phyloP scores from a whole-genome alignment of 768 basidiomycete genomes.

The Russula griseocarnosa region DNA sequence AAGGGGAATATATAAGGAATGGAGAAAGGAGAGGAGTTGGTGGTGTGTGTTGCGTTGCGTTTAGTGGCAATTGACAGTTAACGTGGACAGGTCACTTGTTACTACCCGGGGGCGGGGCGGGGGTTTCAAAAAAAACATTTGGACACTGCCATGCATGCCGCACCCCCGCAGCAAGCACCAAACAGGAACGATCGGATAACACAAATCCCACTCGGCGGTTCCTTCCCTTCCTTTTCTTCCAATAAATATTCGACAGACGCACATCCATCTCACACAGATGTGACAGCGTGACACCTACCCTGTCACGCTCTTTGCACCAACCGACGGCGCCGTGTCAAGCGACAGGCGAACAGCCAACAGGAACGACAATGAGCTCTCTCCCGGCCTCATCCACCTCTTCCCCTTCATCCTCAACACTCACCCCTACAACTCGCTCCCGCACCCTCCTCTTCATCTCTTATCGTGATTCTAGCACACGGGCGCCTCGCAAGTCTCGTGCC shows the following conservation, averaged over 20 bases:
- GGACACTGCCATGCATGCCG: not conserved
- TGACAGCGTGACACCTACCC: not conserved
- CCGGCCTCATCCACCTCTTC: slow-evolving; percentile 38
- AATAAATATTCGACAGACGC: not conserved
- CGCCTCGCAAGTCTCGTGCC: slow-evolving; percentile 39
- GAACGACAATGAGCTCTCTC: slow-evolving; percentile 25
- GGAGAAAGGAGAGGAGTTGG: slow-evolving; percentile 23
- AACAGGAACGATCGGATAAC: slow-evolving; percentile 26
- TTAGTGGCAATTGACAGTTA: slow-evolving; percentile 8
- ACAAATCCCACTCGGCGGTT: not conserved
- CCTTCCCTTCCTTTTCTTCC: not conserved
- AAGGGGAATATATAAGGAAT: slow-evolving; percentile 23
- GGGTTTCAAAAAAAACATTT: not conserved
- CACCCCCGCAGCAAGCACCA: not conserved
- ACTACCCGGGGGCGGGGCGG: not conserved
- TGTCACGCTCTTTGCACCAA: not conserved
- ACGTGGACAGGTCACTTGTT: slow-evolving; percentile 1
- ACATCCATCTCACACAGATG: not conserved
- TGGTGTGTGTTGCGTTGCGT: not conserved
- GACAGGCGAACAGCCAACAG: not conserved
- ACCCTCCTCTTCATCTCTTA: slow-evolving; percentile 93
- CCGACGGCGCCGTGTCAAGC: too few species aligned
- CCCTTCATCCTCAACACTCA: slow-evolving; percentile 32
- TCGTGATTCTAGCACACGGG: slow-evolving; percentile 67
- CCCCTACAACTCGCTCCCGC: slow-evolving; percentile 69